These are phyloP conservation scores for Allium sativum DNA, from an alignment of 106 monocot genomes.

Conservation along the genomic window DNA sequence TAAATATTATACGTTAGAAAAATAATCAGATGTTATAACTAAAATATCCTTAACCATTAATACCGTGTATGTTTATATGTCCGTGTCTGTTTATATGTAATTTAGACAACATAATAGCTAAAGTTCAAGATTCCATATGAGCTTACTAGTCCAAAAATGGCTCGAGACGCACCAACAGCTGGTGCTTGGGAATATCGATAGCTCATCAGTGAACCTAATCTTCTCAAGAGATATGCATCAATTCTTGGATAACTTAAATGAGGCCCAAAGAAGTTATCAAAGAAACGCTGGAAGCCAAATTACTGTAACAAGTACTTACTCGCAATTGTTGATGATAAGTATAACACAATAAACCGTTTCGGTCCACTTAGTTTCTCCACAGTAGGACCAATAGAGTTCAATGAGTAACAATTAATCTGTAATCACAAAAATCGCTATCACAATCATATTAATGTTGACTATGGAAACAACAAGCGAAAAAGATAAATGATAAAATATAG, in stretches of 20 bases:
- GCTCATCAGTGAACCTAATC: constrained; percentile 81
- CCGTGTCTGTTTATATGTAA: no score
- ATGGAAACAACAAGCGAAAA: not conserved
- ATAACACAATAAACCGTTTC: constrained; percentile 65
- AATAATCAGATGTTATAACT: no score
- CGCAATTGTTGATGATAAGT: constrained; percentile 75
- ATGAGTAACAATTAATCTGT: constrained; percentile 83
- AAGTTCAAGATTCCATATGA: not conserved
- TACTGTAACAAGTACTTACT: constrained; percentile 20
- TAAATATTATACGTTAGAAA: no score
- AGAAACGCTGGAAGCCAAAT: no score
- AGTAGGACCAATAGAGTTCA: constrained; percentile 77
- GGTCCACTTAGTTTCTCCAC: constrained; percentile 71
- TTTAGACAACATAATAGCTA: not conserved
- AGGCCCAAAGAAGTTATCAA: no score
- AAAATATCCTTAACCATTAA: no score
- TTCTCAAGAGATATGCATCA: constrained; percentile 15
- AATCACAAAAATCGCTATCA: not conserved
- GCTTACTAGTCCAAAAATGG: constrained; percentile 90
- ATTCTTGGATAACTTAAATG: not conserved
- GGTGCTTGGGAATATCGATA: constrained; percentile 53
- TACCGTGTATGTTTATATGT: no score
- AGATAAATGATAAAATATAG: constrained; percentile 2
- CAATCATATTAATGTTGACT: not conserved
- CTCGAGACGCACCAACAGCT: constrained; percentile 88